These are phyloP conservation scores for Drosera spatulata DNA, from an alignment of 179 eudicot species.

Conservation along the genomic window DNA sequence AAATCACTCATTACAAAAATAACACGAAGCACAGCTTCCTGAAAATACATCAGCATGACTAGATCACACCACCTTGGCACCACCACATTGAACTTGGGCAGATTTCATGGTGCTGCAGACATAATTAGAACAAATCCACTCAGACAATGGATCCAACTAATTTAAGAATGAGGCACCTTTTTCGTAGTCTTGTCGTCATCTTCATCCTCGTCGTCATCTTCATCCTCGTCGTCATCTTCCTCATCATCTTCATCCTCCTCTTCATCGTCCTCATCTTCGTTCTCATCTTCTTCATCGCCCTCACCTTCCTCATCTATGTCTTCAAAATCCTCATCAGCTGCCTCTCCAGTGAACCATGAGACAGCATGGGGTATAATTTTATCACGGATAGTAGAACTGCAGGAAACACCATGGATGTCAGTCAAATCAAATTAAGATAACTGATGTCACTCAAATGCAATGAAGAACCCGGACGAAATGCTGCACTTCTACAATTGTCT, in stretches of 20 bases:
- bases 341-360: conserved; percentile 88
- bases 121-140: neutral
- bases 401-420: conserved; percentile 1
- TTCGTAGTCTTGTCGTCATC: conserved; percentile 19
- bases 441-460: no score
- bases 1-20: neutral
- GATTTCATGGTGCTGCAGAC: neutral
- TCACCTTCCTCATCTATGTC: conserved; percentile 46
- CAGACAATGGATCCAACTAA: neutral
- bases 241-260: conserved; percentile 43
- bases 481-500: no score
- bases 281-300: conserved; percentile 43
- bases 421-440: no score
- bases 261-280: conserved; percentile 46
- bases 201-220: conserved; percentile 37
- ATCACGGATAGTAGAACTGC: conserved; percentile 79
- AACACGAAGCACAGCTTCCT: neutral
- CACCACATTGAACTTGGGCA: conserved; percentile 21
- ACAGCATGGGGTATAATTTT: conserved; percentile 33
- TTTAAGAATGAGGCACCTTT: conserved; percentile 10
- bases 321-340: conserved; percentile 42
- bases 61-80: conserved; percentile 24
- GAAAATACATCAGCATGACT: neutral
- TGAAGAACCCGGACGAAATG: no score
- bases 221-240: conserved; percentile 40